Percentiles rank a stretch among this genome's conserved stretches.
Evolutionary conservation across 1,284 basidiomycete species (phyloP).

Genomic region (Flammula alnicola): DNA sequence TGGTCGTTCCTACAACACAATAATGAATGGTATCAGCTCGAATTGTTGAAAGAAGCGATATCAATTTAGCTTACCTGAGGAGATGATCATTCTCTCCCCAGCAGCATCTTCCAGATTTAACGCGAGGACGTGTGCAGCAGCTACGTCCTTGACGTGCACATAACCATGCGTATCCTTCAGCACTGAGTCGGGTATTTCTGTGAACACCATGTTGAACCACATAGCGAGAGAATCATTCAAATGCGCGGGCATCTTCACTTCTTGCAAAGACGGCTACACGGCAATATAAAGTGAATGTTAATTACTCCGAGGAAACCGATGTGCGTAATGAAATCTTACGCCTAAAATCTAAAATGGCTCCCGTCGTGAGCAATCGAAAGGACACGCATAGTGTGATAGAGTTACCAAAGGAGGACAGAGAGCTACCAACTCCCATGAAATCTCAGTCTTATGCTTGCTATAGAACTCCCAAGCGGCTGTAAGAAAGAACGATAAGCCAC

Average conservation of each 20-base stretch:
- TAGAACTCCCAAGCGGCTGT: slow-evolving; percentile 51
- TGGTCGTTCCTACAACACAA: no score
- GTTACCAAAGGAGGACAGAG: slow-evolving; percentile 48
- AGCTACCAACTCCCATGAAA: slow-evolving; percentile 46
- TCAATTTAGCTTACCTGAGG: slow-evolving; percentile 26
- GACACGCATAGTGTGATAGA: no score
- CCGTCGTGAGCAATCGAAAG: no score
- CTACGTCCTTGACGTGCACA: slow-evolving; percentile 37
- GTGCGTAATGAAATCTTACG: no score
- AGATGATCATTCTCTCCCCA: slow-evolving; percentile 36
- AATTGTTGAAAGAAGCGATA: no score
- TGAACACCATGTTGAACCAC: slow-evolving; percentile 28
- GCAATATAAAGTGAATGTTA: no score
- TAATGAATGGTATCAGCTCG: no score
- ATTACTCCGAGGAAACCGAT: no score
- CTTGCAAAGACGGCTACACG: slow-evolving; percentile 8
- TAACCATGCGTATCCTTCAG: slow-evolving; percentile 26
- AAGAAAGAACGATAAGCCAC: no score
- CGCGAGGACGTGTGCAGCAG: slow-evolving; percentile 26
- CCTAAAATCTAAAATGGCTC: no score
- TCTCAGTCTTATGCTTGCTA: slow-evolving; percentile 38
- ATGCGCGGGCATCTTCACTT: slow-evolving; percentile 1
- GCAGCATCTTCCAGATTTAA: slow-evolving; percentile 35
- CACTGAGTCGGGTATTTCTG: slow-evolving; percentile 20
- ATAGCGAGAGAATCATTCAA: slow-evolving; percentile 28